These are phyloP conservation scores for Coleophoma eucalyptorum DNA, from an alignment of 2,329 filamentous ascomycete genomes.

Conservation along the genomic window DNA sequence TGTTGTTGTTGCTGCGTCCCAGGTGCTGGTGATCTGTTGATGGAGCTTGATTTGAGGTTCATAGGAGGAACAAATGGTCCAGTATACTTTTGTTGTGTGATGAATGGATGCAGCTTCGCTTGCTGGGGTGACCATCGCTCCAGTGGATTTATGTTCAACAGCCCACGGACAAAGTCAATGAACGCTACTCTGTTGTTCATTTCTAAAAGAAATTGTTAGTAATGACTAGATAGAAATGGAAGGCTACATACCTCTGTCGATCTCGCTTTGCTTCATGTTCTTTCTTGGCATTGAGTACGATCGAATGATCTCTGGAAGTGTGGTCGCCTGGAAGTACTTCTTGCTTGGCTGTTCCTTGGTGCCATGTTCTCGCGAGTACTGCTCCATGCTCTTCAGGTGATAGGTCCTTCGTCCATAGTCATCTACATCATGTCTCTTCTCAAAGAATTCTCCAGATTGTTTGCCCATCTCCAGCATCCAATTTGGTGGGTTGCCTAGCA, in stretches of 20 bases:
- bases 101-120: slow-evolving; percentile 95
- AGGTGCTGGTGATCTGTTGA: slow-evolving; percentile 83
- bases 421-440: slow-evolving; percentile 76
- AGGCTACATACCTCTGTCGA: slow-evolving; percentile 76
- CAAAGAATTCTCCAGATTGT: slow-evolving; percentile 95
- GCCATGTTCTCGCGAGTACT: slow-evolving; percentile 91
- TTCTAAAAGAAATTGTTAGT: slow-evolving; percentile 52
- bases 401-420: slow-evolving; percentile 91
- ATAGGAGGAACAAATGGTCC: slow-evolving; percentile 95
- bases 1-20: slow-evolving; percentile 95
- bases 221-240: background rate
- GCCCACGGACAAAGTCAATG: slow-evolving; percentile 93
- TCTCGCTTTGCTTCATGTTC: slow-evolving; percentile 97
- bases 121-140: slow-evolving; percentile 98
- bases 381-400: slow-evolving; percentile 93
- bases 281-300: slow-evolving; percentile 98
- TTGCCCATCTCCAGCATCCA: slow-evolving; percentile 99
- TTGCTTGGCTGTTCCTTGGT: slow-evolving; percentile 99
- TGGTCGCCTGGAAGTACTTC: slow-evolving; percentile 96
- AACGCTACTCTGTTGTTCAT: slow-evolving; percentile 98
- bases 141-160: slow-evolving; percentile 91
- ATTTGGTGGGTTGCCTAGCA: slow-evolving; percentile 92
- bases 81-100: slow-evolving; percentile 96
- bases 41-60: slow-evolving; percentile 85
- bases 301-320: slow-evolving; percentile 93